phyloP scores from a whole-genome alignment of 768 basidiomycete species.

The Suillus variegatus region DNA sequence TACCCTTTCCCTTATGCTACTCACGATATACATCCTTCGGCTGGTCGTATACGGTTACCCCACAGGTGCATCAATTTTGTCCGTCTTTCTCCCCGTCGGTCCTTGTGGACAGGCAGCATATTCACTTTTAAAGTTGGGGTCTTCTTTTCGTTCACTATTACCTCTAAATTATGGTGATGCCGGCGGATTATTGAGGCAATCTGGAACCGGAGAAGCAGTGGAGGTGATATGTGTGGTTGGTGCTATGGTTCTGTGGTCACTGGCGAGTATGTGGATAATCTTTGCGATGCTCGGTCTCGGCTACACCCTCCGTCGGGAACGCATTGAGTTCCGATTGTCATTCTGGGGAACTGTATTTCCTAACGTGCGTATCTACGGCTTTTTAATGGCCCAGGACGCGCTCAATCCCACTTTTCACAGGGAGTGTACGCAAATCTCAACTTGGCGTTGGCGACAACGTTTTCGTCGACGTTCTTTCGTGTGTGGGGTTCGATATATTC shows the following conservation, averaged over 20 bases:
- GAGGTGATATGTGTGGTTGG: conserved; percentile 47
- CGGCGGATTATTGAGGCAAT: conserved; percentile 34
- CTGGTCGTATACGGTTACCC: conserved; percentile 59
- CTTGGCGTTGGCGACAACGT: conserved; percentile 46
- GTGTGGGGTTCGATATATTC: conserved; percentile 60
- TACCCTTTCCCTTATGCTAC: conserved; percentile 62
- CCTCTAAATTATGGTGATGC: conserved; percentile 36
- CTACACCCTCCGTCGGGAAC: conserved; percentile 40
- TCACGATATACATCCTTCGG: conserved; percentile 63
- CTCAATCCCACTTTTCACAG: conserved; percentile 25
- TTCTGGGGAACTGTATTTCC: conserved; percentile 77
- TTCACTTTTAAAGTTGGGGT: conserved; percentile 56
- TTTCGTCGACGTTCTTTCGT: conserved; percentile 58
- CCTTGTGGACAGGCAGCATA: conserved; percentile 71
- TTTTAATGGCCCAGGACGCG: not conserved
- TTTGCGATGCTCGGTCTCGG: conserved; percentile 54
- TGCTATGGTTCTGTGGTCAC: conserved; percentile 59
- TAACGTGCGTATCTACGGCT: conserved; percentile 44
- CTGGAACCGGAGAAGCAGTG: conserved; percentile 40
- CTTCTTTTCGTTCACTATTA: conserved; percentile 41
- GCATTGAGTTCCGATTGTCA: conserved; percentile 53
- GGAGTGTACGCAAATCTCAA: conserved; percentile 72
- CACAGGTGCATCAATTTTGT: conserved; percentile 47
- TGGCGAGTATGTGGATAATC: conserved; percentile 64
- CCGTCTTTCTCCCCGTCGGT: conserved; percentile 73